Evolutionary conservation across 805 yeast species (phyloP), one percentile per base, ranked within the genome.

Genomic region (Teunomyces kruisii): DNA sequence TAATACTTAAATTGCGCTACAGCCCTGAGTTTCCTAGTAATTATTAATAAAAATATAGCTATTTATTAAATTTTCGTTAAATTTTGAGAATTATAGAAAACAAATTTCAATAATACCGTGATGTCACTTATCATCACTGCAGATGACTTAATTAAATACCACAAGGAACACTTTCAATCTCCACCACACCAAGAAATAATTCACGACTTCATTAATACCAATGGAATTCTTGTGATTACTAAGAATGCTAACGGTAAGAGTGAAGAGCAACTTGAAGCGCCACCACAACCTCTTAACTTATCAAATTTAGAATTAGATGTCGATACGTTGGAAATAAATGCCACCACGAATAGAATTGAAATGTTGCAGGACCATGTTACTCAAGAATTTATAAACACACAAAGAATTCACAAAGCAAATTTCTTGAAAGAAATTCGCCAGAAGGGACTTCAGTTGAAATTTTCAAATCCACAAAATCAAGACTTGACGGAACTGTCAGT

Each of bases 361-460:
- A 40, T 45, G 9, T 28, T 46, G 13, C 49, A 46, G 10, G 47
- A 48, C 28, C 56, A 53, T 15, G 17, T 32, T 4, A 49, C 46
- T 8, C 50, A 50, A 32, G 49, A 50, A 10, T 61, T 51, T 39
- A 6, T 53, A 6, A 45, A 44, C 19, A 14, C 46, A 7, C 64
- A 59, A 43, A 39, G 50, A 37, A 40, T 43, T 7, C 70, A 66
- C 38, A 49, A 41, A 38, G 44, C 37, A 13, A 51, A 53, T 17
- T 66, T 66, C 40, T 43, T 55, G 15, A 42, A 54, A 13, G 70
- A 66, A 40, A 56, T 65, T 15, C 36, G 47, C 19, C 40, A 49
- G 12, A 60, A 54, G 42, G 65, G 66, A 1, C 38, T 60, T 22
- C 32, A 32, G 17, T 35, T 56, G n/a, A 51, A 43, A 38, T 14